Evolutionary conservation across 768 basidiomycete genomes (phyloP).

Genomic region (Psilocybe cubensis): DNA sequence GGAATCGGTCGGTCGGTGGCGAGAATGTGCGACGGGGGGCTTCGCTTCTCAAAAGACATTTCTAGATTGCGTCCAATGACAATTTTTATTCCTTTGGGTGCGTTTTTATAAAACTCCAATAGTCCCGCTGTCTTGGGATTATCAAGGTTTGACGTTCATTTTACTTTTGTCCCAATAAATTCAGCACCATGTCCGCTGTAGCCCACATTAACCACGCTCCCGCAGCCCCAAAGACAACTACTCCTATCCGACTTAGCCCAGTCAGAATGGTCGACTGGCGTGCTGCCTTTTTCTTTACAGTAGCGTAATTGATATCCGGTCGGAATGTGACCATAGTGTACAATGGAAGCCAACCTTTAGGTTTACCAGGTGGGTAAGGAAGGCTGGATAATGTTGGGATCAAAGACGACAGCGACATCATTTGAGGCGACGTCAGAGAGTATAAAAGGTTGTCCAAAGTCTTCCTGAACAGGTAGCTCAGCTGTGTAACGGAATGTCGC

Average conservation of each 20-base stretch:
- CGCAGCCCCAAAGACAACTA: slow-evolving; percentile 43
- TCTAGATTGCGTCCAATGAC: slow-evolving; percentile 30
- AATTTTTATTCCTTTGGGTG: slow-evolving; percentile 20
- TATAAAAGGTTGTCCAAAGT: slow-evolving; percentile 77
- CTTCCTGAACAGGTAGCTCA: slow-evolving; percentile 78
- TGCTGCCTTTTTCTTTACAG: slow-evolving; percentile 70
- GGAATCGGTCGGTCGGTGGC: slow-evolving; percentile 20
- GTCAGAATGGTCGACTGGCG: slow-evolving; percentile 70
- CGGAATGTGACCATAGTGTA: slow-evolving; percentile 99
- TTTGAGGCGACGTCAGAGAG: slow-evolving; percentile 55
- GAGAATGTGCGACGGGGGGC: slow-evolving; percentile 20
- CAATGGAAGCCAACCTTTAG: slow-evolving; percentile 85
- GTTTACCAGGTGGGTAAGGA: slow-evolving; percentile 62
- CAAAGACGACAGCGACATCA: slow-evolving; percentile 49
- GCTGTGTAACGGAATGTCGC: slow-evolving; percentile 89
- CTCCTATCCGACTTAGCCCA: slow-evolving; percentile 51
- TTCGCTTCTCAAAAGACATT: slow-evolving; percentile 34
- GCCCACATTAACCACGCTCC: slow-evolving; percentile 46
- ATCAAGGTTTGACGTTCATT: slow-evolving; percentile 35
- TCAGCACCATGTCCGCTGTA: slow-evolving; percentile 36
- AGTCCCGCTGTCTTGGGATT: slow-evolving; percentile 28
- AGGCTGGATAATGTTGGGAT: slow-evolving; percentile 48
- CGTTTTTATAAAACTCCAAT: slow-evolving; percentile 21
- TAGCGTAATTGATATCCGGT: slow-evolving; percentile 90
- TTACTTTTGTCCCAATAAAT: slow-evolving; percentile 28